These are phyloP conservation scores for Lotus japonicus DNA, from an alignment of 306 rosid species.

Conservation along the genomic window DNA sequence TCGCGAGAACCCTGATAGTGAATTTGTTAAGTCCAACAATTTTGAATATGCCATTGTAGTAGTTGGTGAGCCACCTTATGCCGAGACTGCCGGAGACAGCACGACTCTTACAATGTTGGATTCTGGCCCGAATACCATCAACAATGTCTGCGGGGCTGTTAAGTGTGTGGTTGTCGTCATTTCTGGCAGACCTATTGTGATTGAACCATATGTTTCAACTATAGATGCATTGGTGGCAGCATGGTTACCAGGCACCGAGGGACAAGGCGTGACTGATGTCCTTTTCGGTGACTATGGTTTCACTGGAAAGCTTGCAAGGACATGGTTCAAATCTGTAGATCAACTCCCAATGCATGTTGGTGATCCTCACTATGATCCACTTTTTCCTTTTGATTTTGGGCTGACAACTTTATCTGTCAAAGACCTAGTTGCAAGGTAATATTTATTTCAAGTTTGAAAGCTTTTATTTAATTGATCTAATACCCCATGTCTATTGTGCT, in stretches of 20 bases:
- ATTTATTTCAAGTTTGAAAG: not conserved
- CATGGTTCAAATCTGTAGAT: constrained; percentile 85
- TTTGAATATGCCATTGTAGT: constrained; percentile 76
- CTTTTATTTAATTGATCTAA: not conserved
- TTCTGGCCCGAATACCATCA: constrained; percentile 62
- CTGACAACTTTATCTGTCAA: constrained; percentile 59
- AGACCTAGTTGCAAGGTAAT: constrained; percentile 61
- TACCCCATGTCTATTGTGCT: not conserved
- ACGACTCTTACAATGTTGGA: constrained; percentile 52
- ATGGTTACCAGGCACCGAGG: constrained; percentile 93
- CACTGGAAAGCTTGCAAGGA: constrained; percentile 80
- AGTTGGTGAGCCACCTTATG: constrained; percentile 82
- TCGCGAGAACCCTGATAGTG: constrained; percentile 60
- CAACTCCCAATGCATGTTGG: constrained; percentile 90
- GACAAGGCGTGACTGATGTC: constrained; percentile 82
- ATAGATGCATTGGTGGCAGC: constrained; percentile 78
- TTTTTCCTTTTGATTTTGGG: constrained; percentile 79
- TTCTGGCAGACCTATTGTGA: constrained; percentile 82
- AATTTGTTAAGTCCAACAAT: constrained; percentile 56
- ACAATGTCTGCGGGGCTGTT: constrained; percentile 58
- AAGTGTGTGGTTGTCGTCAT: constrained; percentile 65
- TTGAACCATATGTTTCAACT: constrained; percentile 64
- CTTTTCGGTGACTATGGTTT: constrained; percentile 85
- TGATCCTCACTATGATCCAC: constrained; percentile 92
- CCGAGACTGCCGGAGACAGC: constrained; percentile 79